Evolutionary conservation across 805 yeast species (phyloP), one percentile per base, ranked within the genome.

Genomic region (Lipomyces kockii): DNA sequence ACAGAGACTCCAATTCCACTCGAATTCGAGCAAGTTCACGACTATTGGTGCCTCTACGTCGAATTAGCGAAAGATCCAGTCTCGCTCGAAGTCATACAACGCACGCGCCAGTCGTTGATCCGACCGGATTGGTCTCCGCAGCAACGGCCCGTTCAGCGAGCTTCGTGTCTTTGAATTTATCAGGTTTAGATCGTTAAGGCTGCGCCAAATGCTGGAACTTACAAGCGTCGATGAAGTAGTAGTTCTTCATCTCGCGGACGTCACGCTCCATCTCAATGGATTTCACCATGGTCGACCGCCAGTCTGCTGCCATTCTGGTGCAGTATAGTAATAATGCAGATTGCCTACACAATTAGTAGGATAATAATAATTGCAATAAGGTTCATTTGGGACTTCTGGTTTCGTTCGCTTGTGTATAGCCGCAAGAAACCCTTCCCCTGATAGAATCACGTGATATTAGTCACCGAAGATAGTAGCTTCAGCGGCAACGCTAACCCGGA

Each of bases 151-250:
- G 61, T 14, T 49, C 51, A 11, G 75, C 73, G 14, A 61, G 43
- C 39, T 61, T 61, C 51, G 65, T 12, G 37, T 25, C 63, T 61
- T 29, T 37, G 29, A 25, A 61, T 12, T n/a, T 52, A n/a, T 43
- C 8, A 43, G 22, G 49, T 43, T 17, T 43, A 6, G 49, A 43
- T 43, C 20, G 8, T n/a, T 17, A n/a, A 7, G 6, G 20, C 20
- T n/a, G 49, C 20, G 17, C 17, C 43, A 17, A 8, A n/a, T 43
- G 22, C 22, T 43, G 49, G 49, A 7, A 27, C 66, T 3, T 32
- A 64, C 76, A 77, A 3, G 73, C 71, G 11, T 58, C 57, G 58
- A 73, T 65, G 20, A 69, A 58, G 4, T 64, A 68, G 29, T 61
- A 69, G 27, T 59, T 59, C 54, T 55, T 64, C 61, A 69, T 65